phyloP scores from a whole-genome alignment of 108 stramenopile species.

The Cyclostephanos tholiformis region DNA sequence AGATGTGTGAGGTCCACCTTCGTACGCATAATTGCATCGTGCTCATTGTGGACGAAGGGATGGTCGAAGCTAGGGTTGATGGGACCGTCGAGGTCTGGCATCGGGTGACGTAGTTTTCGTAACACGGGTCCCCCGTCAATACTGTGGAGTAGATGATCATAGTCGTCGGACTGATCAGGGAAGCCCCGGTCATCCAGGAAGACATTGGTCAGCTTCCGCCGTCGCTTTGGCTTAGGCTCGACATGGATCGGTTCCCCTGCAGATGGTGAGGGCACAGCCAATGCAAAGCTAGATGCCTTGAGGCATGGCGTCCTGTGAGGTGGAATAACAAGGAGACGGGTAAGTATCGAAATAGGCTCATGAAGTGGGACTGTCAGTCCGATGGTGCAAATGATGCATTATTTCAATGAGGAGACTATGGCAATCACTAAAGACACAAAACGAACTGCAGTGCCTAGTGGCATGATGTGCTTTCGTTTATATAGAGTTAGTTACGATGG shows the following conservation, averaged over 20 bases:
- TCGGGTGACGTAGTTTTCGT: no score
- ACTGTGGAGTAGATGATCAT: no score
- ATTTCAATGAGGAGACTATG: no score
- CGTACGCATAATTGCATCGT: neutral
- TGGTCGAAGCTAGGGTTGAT: constrained; percentile 1
- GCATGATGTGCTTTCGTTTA: no score
- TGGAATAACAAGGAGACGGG: no score
- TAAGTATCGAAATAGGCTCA: neutral
- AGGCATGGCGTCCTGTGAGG: no score
- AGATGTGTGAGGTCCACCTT: neutral
- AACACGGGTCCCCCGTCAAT: no score
- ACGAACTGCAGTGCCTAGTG: no score
- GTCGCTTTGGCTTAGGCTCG: neutral
- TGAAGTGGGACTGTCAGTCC: neutral
- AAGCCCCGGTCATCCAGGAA: neutral
- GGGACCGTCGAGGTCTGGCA: no score
- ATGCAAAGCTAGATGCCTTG: neutral
- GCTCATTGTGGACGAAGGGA: neutral
- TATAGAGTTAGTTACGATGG: no score
- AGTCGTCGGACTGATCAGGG: no score
- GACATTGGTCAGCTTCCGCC: neutral
- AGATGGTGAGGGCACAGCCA: neutral
- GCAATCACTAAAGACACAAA: no score
- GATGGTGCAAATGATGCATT: neutral
- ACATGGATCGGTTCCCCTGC: neutral